phyloP scores from a whole-genome alignment of 2,329 filamentous ascomycete genomes.

The Blastomyces percursus region DNA sequence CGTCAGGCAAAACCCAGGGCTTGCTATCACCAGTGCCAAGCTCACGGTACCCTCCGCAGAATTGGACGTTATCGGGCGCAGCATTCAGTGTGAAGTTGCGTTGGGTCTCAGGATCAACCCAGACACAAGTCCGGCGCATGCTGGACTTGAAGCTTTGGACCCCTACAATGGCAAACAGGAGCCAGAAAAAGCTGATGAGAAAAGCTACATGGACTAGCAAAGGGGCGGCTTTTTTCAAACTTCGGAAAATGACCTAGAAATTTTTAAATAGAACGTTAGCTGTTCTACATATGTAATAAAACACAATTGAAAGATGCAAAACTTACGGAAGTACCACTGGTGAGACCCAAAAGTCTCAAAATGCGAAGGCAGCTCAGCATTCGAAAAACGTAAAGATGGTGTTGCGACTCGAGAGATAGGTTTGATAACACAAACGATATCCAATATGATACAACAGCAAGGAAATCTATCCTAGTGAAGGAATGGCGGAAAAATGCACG shows the following conservation, averaged over 20 bases:
- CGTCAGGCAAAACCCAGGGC: conserved; percentile 57
- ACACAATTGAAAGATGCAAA: neutral
- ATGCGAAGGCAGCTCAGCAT: conserved; percentile 97
- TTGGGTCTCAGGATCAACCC: conserved; percentile 51
- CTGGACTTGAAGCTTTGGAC: conserved; percentile 93
- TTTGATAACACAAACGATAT: conserved; percentile 68
- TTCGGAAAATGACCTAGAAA: conserved; percentile 72
- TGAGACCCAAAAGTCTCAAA: conserved; percentile 77
- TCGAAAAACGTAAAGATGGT: conserved; percentile 78
- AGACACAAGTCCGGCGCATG: conserved; percentile 64
- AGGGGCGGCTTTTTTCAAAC: conserved; percentile 89
- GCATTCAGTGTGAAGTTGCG: conserved; percentile 34
- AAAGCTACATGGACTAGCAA: conserved; percentile 87
- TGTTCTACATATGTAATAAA: neutral
- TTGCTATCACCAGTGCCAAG: conserved; percentile 45
- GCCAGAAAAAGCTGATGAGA: conserved; percentile 92
- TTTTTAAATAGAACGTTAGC: conserved; percentile 12
- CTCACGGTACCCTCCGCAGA: conserved; percentile 75
- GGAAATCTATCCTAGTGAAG: conserved; percentile 90
- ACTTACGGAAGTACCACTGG: conserved; percentile 79
- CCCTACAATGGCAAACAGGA: conserved; percentile 91
- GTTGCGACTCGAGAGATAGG: conserved; percentile 53
- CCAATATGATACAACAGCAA: conserved; percentile 94
- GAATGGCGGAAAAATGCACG: conserved; percentile 88
- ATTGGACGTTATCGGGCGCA: conserved; percentile 54